phyloP scores from a whole-genome alignment of 2,329 filamentous ascomycete genomes.

The Cladosporium phlei region DNA sequence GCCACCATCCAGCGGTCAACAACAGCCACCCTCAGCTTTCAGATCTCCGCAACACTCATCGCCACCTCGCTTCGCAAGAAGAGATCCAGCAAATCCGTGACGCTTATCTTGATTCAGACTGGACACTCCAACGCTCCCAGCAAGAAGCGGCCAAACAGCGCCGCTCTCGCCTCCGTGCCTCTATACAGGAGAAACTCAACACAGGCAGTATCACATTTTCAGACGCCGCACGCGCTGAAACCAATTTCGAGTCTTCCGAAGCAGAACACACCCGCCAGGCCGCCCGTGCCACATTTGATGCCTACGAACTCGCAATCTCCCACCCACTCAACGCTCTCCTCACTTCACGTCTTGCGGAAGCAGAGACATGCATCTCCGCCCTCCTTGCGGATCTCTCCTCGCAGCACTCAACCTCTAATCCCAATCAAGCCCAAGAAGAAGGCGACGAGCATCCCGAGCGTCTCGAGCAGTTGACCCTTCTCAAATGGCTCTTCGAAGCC shows the following conservation, averaged over 20 bases:
- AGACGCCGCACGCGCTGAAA: slow-evolving; percentile 72
- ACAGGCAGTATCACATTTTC: slow-evolving; percentile 75
- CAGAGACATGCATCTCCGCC: slow-evolving; percentile 72
- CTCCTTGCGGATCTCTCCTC: slow-evolving; percentile 68
- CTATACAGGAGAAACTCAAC: slow-evolving; percentile 73
- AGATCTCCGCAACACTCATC: slow-evolving; percentile 67
- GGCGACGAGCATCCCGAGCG: slow-evolving; percentile 93
- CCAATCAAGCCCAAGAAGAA: slow-evolving; percentile 87
- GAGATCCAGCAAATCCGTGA: slow-evolving; percentile 55
- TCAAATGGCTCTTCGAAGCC: slow-evolving; percentile 96
- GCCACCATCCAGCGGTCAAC: slow-evolving; percentile 91
- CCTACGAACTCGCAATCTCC: slow-evolving; percentile 78
- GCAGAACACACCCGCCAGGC: slow-evolving; percentile 65
- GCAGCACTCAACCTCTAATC: slow-evolving; percentile 62
- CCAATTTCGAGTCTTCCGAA: slow-evolving; percentile 67
- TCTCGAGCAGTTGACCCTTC: slow-evolving; percentile 84
- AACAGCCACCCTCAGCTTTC: slow-evolving; percentile 91
- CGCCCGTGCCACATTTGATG: slow-evolving; percentile 75
- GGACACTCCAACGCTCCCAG: slow-evolving; percentile 43
- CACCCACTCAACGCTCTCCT: slow-evolving; percentile 77
- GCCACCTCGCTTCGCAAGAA: slow-evolving; percentile 67
- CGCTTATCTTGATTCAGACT: slow-evolving; percentile 27
- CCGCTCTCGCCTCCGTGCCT: slow-evolving; percentile 22
- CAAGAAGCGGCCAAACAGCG: slow-evolving; percentile 28
- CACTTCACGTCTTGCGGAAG: slow-evolving; percentile 66